phyloP scores from a whole-genome alignment of 2,329 filamentous ascomycete genomes.

The Apiospora hydei region DNA sequence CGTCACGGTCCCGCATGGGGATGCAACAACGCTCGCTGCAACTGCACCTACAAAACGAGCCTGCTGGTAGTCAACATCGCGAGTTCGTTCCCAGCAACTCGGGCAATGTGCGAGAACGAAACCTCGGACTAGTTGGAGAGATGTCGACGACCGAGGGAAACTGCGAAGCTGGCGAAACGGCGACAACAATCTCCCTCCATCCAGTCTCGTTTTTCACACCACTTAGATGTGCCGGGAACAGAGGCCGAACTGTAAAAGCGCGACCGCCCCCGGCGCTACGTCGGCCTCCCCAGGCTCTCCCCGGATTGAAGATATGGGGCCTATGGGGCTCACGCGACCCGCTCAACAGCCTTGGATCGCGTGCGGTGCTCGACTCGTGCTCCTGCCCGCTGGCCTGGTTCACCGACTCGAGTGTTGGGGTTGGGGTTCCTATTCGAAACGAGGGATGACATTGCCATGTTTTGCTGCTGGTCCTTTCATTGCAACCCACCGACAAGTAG shows the following conservation, averaged over 20 bases:
- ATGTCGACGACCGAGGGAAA: not conserved
- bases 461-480: not conserved
- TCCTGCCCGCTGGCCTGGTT: not conserved
- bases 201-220: not conserved
- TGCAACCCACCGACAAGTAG: not conserved
- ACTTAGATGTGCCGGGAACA: not conserved
- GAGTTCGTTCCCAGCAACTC: not conserved
- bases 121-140: not conserved
- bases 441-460: not conserved
- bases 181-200: not conserved
- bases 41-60: not conserved
- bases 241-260: conserved; percentile 6
- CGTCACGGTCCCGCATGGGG: not conserved
- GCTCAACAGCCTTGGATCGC: conserved; percentile 4
- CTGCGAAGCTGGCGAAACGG: not conserved
- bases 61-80: not conserved
- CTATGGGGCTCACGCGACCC: conserved; percentile 16
- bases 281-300: conserved; percentile 11
- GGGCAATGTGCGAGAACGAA: too few species aligned
- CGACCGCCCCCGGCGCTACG: not conserved
- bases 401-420: not conserved
- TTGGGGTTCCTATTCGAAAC: conserved; percentile 1
- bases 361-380: conserved; percentile 3
- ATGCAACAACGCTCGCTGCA: not conserved
- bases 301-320: not conserved